phyloP scores from a whole-genome alignment of 345 rosid genomes.

The Lepidium aucheri region DNA sequence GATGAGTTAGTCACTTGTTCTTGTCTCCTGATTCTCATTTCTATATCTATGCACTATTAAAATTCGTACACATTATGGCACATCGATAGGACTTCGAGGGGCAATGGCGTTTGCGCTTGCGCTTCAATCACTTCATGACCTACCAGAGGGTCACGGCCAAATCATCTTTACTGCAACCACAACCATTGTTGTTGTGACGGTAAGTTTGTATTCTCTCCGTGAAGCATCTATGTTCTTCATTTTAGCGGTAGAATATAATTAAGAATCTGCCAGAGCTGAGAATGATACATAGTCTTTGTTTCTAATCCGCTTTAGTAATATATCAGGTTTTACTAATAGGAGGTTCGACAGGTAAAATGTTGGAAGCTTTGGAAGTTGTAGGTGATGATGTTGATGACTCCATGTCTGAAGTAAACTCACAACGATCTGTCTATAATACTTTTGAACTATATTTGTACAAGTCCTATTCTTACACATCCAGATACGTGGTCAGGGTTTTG shows the following conservation, averaged over 20 bases:
- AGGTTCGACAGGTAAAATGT: slow-evolving; percentile 98
- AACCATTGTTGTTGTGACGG: slow-evolving; percentile 86
- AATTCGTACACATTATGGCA: slow-evolving; percentile 17
- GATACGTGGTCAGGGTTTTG: slow-evolving; percentile 42
- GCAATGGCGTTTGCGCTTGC: slow-evolving; percentile 99
- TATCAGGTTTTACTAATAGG: slow-evolving; percentile 85
- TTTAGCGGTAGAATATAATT: not conserved
- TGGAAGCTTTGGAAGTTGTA: slow-evolving; percentile 85
- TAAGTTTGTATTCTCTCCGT: slow-evolving; percentile 18
- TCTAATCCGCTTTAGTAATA: slow-evolving; percentile 10
- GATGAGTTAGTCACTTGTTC: slow-evolving; percentile 20
- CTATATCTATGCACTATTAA: not conserved
- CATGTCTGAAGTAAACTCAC: slow-evolving; percentile 57
- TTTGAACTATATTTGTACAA: not conserved
- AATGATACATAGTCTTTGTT: not conserved
- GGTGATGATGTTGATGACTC: slow-evolving; percentile 67
- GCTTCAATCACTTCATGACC: slow-evolving; percentile 89
- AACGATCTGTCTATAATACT: not conserved
- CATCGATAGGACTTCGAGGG: slow-evolving; percentile 67
- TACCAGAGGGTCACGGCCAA: slow-evolving; percentile 95
- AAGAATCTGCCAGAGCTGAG: not conserved
- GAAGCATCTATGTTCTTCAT: slow-evolving; percentile 1
- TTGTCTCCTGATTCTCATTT: not conserved
- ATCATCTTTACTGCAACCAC: slow-evolving; percentile 95
- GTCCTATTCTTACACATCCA: not conserved